Evolutionary conservation across 768 basidiomycete genomes (phyloP).

Genomic region (Auricularia sp.): DNA sequence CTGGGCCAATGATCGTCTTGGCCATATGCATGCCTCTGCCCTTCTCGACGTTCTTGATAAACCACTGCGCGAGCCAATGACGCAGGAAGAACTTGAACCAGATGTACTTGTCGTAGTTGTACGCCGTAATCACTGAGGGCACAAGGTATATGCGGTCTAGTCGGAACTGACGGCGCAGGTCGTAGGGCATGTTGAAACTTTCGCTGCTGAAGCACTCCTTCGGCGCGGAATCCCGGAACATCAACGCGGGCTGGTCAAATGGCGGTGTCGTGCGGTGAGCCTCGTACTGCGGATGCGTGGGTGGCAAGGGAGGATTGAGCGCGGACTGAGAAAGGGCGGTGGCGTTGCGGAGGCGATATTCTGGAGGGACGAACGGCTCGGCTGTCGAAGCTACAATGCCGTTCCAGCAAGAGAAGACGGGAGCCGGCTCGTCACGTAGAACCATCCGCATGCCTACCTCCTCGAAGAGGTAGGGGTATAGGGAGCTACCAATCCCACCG

Average conservation of each 20-base stretch:
- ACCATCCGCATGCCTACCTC: conserved; percentile 24
- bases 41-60: conserved; percentile 26
- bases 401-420: conserved; percentile 38
- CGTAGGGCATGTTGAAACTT: conserved; percentile 33
- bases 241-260: conserved; percentile 22
- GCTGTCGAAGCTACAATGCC: conserved; percentile 32
- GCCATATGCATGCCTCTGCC: conserved; percentile 29
- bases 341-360: conserved; percentile 19
- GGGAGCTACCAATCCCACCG: conserved; percentile 19
- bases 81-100: conserved; percentile 21
- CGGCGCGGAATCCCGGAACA: conserved; percentile 20
- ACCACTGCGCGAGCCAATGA: conserved; percentile 31
- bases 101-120: conserved; percentile 18
- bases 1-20: conserved; percentile 27
- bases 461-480: conserved; percentile 36
- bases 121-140: conserved; percentile 29
- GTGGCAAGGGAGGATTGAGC: conserved; percentile 10
- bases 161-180: conserved; percentile 30
- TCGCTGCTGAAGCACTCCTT: conserved; percentile 29
- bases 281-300: conserved; percentile 21
- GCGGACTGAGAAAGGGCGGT: not conserved
- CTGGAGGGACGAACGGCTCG: conserved; percentile 31
- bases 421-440: conserved; percentile 28
- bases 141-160: conserved; percentile 29
- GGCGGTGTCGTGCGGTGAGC: conserved; percentile 13